A percentile compares a stretch with the other conserved stretches of the same genome.
Evolutionary conservation across 306 rosid species (phyloP).

Genomic region (Prunus mume): DNA sequence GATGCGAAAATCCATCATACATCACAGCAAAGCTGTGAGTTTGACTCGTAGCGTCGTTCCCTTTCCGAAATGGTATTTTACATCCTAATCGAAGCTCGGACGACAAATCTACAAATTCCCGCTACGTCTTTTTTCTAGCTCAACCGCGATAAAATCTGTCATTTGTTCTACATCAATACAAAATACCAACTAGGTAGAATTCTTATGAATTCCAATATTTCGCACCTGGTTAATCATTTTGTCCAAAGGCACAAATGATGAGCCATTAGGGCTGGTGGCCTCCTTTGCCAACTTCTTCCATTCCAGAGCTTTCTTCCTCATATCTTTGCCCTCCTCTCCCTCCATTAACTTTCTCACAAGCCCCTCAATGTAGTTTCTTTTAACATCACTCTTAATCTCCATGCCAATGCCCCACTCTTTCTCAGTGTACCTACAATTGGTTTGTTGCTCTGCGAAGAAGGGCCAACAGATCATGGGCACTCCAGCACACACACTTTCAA

Average conservation of each 20-base stretch:
- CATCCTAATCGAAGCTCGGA: too few species aligned
- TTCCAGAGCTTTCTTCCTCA: slow-evolving; percentile 40
- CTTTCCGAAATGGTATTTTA: too few species aligned
- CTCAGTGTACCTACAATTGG: neutral
- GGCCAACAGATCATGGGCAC: neutral
- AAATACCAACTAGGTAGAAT: too few species aligned
- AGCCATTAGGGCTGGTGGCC: slow-evolving; percentile 28
- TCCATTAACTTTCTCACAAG: slow-evolving; percentile 63
- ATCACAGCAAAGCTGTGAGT: too few species aligned
- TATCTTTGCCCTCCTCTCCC: slow-evolving; percentile 40
- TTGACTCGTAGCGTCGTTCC: too few species aligned
- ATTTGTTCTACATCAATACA: too few species aligned
- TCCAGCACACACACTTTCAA: neutral
- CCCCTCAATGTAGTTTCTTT: slow-evolving; percentile 39
- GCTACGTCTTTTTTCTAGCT: too few species aligned
- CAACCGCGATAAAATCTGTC: too few species aligned
- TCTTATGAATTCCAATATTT: neutral
- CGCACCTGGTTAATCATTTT: slow-evolving; percentile 24
- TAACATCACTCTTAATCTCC: slow-evolving; percentile 13
- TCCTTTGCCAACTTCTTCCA: slow-evolving; percentile 49
- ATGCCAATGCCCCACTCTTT: neutral
- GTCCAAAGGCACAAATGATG: slow-evolving; percentile 35
- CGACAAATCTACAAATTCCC: too few species aligned
- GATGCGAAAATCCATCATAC: too few species aligned
- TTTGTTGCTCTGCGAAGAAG: neutral